These are phyloP conservation scores for Hymenoscyphus infarciens DNA, from an alignment of 2,329 filamentous ascomycete genomes.

Conservation along the genomic window DNA sequence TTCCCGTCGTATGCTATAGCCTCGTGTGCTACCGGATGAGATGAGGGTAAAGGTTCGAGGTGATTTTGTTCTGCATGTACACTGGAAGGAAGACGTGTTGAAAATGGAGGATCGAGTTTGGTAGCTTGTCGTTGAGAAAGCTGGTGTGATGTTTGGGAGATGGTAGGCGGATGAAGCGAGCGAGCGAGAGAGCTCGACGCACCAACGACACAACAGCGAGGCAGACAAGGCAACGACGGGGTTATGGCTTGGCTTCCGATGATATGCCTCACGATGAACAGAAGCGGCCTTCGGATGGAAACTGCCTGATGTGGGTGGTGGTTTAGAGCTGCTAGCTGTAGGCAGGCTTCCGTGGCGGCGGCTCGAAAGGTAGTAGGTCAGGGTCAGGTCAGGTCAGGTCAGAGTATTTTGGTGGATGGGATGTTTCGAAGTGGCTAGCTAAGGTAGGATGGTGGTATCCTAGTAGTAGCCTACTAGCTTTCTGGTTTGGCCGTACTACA, in stretches of 20 bases:
- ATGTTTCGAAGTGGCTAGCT: neutral
- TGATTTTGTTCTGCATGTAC: conserved; percentile 38
- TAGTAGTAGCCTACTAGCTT: neutral
- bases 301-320: conserved; percentile 24
- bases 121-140: conserved; percentile 14
- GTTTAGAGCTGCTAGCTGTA: conserved; percentile 15
- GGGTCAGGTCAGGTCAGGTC: no score
- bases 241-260: conserved; percentile 9
- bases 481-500: conserved; percentile 18
- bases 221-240: conserved; percentile 6
- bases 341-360: conserved; percentile 24
- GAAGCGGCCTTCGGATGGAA: conserved; percentile 12
- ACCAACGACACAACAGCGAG: neutral
- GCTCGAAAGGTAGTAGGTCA: conserved; percentile 11
- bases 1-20: conserved; percentile 18
- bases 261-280: conserved; percentile 7
- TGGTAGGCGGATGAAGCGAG: conserved; percentile 12
- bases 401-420: neutral
- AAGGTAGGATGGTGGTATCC: conserved; percentile 3
- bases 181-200: conserved; percentile 3
- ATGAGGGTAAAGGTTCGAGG: conserved; percentile 35
- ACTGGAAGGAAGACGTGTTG: conserved; percentile 20
- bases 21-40: conserved; percentile 34
- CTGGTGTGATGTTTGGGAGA: neutral
- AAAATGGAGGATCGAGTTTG: conserved; percentile 3